Evolutionary conservation across 805 yeast species (phyloP).

Genomic region (Candida loeiensis): DNA sequence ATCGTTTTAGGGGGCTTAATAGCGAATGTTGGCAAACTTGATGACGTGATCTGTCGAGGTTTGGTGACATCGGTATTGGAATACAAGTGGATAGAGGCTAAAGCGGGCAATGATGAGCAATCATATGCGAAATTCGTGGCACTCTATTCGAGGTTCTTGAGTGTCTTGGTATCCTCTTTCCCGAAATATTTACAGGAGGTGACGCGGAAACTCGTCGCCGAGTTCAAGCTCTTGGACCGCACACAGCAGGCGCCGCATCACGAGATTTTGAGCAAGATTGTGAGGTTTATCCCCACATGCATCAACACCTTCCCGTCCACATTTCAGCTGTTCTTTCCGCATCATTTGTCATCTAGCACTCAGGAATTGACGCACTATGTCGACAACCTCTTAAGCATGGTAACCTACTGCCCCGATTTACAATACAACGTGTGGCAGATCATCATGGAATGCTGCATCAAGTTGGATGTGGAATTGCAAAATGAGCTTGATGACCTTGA

Average conservation of each 20-base stretch:
- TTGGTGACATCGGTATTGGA: constrained; percentile 61
- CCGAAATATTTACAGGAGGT: constrained; percentile 92
- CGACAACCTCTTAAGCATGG: constrained; percentile 54
- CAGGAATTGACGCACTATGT: constrained; percentile 59
- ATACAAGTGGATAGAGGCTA: constrained; percentile 56
- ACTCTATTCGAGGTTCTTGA: constrained; percentile 66
- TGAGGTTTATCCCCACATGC: constrained; percentile 79
- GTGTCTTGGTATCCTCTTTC: constrained; percentile 74
- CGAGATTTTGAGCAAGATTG: constrained; percentile 56
- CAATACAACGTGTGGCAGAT: constrained; percentile 75
- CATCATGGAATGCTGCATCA: constrained; percentile 74
- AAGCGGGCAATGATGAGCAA: constrained; percentile 12
- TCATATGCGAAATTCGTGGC: constrained; percentile 35
- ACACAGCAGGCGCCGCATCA: constrained; percentile 42
- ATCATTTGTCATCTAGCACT: constrained; percentile 59
- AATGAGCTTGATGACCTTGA: constrained; percentile 83
- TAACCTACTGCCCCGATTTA: constrained; percentile 72
- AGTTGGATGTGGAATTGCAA: constrained; percentile 88
- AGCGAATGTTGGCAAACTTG: constrained; percentile 65
- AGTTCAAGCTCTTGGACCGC: constrained; percentile 37
- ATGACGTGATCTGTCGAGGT: constrained; percentile 47
- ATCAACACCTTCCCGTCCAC: constrained; percentile 58
- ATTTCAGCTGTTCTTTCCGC: constrained; percentile 68
- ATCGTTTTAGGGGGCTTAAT: constrained; percentile 57
- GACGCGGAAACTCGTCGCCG: constrained; percentile 61